These are phyloP conservation scores for Venturia effusa DNA, from an alignment of 2,329 filamentous ascomycete species.

Conservation along the genomic window DNA sequence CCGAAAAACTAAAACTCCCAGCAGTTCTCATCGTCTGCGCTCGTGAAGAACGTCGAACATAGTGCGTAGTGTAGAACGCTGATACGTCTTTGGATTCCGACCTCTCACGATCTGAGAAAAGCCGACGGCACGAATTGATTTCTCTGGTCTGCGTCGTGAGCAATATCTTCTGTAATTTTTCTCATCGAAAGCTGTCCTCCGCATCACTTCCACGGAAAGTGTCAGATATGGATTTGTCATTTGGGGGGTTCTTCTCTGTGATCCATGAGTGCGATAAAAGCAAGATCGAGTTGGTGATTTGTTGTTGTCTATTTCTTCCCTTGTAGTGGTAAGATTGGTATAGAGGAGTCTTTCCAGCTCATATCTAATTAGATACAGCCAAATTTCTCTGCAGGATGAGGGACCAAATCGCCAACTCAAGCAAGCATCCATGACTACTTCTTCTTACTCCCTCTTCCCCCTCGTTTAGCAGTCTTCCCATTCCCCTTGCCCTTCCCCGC, in stretches of 20 bases:
- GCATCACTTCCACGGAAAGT: neutral
- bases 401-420: too few relatives aligned
- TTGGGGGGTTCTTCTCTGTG: neutral
- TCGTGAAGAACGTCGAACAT: neutral
- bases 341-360: too few relatives aligned
- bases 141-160: neutral
- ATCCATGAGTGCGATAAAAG: neutral
- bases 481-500: slow-evolving; percentile 18
- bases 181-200: neutral
- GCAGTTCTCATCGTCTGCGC: too few relatives aligned
- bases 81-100: neutral
- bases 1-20: too few relatives aligned
- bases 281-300: too few relatives aligned
- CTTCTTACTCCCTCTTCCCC: slow-evolving; percentile 7
- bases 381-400: too few relatives aligned
- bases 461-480: slow-evolving; percentile 3
- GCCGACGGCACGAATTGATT: neutral
- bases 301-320: too few relatives aligned
- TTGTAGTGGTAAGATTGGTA: too few relatives aligned
- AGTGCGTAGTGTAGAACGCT: neutral
- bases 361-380: too few relatives aligned
- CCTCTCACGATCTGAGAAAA: neutral
- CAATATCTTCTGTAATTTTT: neutral
- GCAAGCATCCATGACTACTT: too few relatives aligned
- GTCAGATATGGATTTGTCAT: neutral